Evolutionary conservation across 345 rosid genomes (phyloP).

Genomic region (Syzygium grande): DNA sequence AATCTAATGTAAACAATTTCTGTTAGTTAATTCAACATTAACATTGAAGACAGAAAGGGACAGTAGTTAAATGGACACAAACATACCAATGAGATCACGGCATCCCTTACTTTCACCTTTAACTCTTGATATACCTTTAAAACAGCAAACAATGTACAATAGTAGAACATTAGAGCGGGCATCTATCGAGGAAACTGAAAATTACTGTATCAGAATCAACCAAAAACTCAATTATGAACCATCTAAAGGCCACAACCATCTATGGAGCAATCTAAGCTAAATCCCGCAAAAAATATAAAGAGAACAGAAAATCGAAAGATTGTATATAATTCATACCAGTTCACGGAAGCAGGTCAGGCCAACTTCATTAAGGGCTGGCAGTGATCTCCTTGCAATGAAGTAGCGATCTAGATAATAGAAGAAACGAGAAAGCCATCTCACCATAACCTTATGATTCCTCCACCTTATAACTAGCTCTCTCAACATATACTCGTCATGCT

Average conservation of each 20-base stretch:
- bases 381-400: slow-evolving; percentile 38
- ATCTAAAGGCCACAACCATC: neutral
- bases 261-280: neutral
- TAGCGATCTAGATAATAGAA: slow-evolving; percentile 56
- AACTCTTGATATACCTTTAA: slow-evolving; percentile 40
- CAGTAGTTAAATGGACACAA: neutral
- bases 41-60: neutral
- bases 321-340: slow-evolving; percentile 22
- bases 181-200: neutral
- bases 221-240: neutral
- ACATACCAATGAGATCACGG: slow-evolving; percentile 49
- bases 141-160: neutral
- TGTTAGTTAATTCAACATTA: neutral
- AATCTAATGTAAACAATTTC: slow-evolving; percentile 17
- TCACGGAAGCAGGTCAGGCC: slow-evolving; percentile 57
- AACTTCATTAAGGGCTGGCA: slow-evolving; percentile 45
- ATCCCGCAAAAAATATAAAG: neutral
- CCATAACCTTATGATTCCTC: slow-evolving; percentile 59
- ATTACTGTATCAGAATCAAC: neutral
- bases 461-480: slow-evolving; percentile 52
- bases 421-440: slow-evolving; percentile 54
- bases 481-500: slow-evolving; percentile 54
- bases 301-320: neutral
- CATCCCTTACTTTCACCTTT: slow-evolving; percentile 37
- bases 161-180: neutral